A percentile compares a stretch with the other conserved stretches of the same genome.
Evolutionary conservation across 495 filamentous ascomycete genomes (phyloP).

Genomic region (Jackrogersella multiformis): DNA sequence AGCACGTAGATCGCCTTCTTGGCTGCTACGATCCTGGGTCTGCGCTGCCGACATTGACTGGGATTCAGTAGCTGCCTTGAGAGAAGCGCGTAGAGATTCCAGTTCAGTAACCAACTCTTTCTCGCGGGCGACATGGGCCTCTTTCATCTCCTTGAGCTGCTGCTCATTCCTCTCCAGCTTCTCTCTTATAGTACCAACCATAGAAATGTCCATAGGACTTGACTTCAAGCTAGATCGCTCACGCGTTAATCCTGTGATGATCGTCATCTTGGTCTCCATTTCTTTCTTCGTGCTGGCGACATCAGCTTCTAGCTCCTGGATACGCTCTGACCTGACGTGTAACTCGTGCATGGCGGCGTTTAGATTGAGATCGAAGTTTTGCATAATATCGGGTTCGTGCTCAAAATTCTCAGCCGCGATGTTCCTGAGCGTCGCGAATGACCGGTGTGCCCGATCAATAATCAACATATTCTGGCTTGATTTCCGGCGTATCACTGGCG

Average conservation of each 20-base stretch:
- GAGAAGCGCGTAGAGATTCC: slow-evolving; percentile 67
- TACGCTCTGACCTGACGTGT: slow-evolving; percentile 83
- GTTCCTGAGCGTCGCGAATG: slow-evolving; percentile 87
- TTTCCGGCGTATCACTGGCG: slow-evolving; percentile 86
- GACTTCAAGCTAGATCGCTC: slow-evolving; percentile 89
- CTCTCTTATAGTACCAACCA: slow-evolving; percentile 86
- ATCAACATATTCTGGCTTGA: slow-evolving; percentile 91
- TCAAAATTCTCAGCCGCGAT: slow-evolving; percentile 89
- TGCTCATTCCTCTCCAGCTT: slow-evolving; percentile 87
- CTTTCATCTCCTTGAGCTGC: slow-evolving; percentile 77
- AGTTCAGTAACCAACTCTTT: slow-evolving; percentile 75
- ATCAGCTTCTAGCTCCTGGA: slow-evolving; percentile 88
- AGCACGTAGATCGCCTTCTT: slow-evolving; percentile 49
- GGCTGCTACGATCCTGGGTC: slow-evolving; percentile 4
- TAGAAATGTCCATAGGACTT: slow-evolving; percentile 89
- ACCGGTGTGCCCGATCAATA: slow-evolving; percentile 90
- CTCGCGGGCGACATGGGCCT: slow-evolving; percentile 75
- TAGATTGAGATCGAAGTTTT: slow-evolving; percentile 91
- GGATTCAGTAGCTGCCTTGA: slow-evolving; percentile 53
- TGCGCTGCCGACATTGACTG: slow-evolving; percentile 23
- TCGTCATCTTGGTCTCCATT: slow-evolving; percentile 93
- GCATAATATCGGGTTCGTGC: slow-evolving; percentile 79
- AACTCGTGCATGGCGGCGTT: slow-evolving; percentile 94
- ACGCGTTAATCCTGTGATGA: slow-evolving; percentile 92
- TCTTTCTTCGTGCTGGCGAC: slow-evolving; percentile 86